Base-by-base conservation (phyloP, 257 asterid species). In the Nicotiana undulata region DNA sequence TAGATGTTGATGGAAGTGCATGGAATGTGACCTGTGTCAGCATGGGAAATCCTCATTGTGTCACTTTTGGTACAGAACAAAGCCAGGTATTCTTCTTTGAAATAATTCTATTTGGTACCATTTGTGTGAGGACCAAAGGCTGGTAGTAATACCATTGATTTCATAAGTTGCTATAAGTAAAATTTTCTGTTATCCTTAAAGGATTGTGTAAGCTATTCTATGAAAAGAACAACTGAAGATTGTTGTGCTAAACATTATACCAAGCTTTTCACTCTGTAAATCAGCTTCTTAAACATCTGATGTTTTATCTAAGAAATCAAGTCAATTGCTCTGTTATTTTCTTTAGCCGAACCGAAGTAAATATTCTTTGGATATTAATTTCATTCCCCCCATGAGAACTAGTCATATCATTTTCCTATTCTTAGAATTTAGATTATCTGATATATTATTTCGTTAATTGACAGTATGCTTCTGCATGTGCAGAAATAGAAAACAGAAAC, bases 1-100 rank as follows among this genome's bases (percentile, higher is more conserved):
- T 93, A 81, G 89, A 81, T 40, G 93, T 93, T 9, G 92, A 92
- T 79, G 98, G 96, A 59, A 67, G 80, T 44, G 75, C 76, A 81
- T 92, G 97, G 97, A 86, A 89, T 70, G 97, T 92, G 37, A 92
- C 97, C 26, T 93, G 98, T 81, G 95, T 93, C 59, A 91, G 98
- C 89, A 93, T 93, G 98, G 98, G 98, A 68, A 93, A 92, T 86
- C 98, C 98, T 64, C 98, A 92, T 70, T 93, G 96, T 83, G 87
- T 93, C 84, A 93, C 92, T 77, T 92, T 90, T 70, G 85, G 94
- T 79, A 76, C 92, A 51, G 92, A 87, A 83, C 82, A 82, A 60
- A 74, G 82, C 85, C 63, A 83, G 89, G 98, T 93, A 83, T 63
- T 29, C 59, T 46, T 72, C 81, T 78, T 40, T 56, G 78, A 34